phyloP scores from a whole-genome alignment of 2,329 filamentous ascomycete genomes.

The Stagonosporopsis rhizophila region DNA sequence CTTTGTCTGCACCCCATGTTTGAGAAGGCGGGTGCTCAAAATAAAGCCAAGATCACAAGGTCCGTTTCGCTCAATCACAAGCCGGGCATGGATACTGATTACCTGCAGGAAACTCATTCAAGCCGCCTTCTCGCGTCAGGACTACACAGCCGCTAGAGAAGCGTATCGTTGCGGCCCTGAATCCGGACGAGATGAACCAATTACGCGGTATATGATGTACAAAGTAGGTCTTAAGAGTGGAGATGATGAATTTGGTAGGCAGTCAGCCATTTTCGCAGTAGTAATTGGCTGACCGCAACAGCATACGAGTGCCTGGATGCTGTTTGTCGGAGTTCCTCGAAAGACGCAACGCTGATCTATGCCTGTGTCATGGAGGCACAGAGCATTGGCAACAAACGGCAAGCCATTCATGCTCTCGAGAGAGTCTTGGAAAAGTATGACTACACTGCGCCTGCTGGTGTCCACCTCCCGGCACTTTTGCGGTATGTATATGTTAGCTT shows the following conservation, averaged over 20 bases:
- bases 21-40: slow-evolving; percentile 67
- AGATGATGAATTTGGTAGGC: slow-evolving; percentile 61
- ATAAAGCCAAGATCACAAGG: slow-evolving; percentile 73
- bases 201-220: slow-evolving; percentile 78
- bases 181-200: slow-evolving; percentile 63
- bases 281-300: slow-evolving; percentile 33
- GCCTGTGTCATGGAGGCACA: slow-evolving; percentile 83
- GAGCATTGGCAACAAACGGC: slow-evolving; percentile 65
- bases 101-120: slow-evolving; percentile 72
- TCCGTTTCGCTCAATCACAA: slow-evolving; percentile 33
- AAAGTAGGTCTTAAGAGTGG: slow-evolving; percentile 69
- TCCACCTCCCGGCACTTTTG: slow-evolving; percentile 70
- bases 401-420: slow-evolving; percentile 66
- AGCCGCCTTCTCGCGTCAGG: slow-evolving; percentile 68
- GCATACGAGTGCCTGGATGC: slow-evolving; percentile 69
- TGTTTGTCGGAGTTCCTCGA: slow-evolving; percentile 61
- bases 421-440: slow-evolving; percentile 66
- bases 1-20: slow-evolving; percentile 74
- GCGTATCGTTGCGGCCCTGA: slow-evolving; percentile 67
- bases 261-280: not conserved
- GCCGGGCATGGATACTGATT: slow-evolving; percentile 3
- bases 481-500: slow-evolving; percentile 56
- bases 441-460: slow-evolving; percentile 53
- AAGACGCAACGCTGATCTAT: slow-evolving; percentile 72
- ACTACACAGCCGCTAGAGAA: slow-evolving; percentile 62